Evolutionary conservation across 306 rosid species (phyloP).

Genomic region (Citrullus colocynthis): DNA sequence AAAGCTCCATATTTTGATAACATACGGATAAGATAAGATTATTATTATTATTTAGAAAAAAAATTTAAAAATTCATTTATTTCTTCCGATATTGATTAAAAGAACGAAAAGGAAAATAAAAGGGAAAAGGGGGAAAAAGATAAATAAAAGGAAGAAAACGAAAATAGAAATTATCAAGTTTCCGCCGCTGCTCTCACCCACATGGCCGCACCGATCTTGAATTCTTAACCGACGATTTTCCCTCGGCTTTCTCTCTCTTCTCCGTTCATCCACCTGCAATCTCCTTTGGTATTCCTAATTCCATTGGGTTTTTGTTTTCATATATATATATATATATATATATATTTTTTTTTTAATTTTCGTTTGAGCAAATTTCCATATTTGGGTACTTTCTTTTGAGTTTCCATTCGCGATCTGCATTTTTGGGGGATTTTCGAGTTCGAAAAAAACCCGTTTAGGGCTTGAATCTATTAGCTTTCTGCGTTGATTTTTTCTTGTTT

Average conservation of each 20-base stretch:
- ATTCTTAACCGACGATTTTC: neutral
- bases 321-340: too few relatives aligned
- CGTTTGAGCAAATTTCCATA: neutral
- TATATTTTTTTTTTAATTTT: neutral
- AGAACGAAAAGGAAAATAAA: neutral
- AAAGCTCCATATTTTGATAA: neutral
- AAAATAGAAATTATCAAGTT: neutral
- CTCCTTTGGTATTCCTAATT: neutral
- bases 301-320: neutral
- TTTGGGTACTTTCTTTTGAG: too few relatives aligned
- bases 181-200: slow-evolving; percentile 3
- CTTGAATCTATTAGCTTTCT: neutral
- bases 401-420: slow-evolving; percentile 4
- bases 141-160: neutral
- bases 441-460: neutral
- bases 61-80: neutral
- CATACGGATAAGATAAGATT: neutral
- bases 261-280: neutral
- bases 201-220: slow-evolving; percentile 4
- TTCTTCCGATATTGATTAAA: neutral
- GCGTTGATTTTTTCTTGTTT: neutral
- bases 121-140: neutral
- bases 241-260: neutral
- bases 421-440: neutral
- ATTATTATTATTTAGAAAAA: neutral